Evolutionary conservation across 768 basidiomycete genomes (phyloP), one percentile per base, ranked within the genome.

Genomic region (Psilocybe azurescens): DNA sequence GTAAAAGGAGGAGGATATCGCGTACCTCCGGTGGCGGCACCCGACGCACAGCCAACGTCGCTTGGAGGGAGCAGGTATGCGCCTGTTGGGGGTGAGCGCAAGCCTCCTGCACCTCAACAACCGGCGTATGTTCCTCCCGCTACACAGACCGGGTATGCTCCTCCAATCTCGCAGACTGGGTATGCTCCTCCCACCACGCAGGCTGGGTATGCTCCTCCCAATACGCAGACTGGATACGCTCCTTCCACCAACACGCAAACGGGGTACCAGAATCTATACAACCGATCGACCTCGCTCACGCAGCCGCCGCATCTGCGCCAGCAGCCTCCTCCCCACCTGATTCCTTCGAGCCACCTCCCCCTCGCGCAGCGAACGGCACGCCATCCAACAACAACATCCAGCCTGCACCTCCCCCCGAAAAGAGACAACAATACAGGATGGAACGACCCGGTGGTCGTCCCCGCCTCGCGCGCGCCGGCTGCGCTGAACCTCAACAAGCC

Each of bases 341-440:
- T 2, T 59, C 72, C 41, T 46, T 51, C 14, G 16, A 33, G 7
- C 83, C 83, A 9, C 82, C 82, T 2, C 81, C 86, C 47, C 84
- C 78, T n/a, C 75, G 74, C 44, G 76, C 72, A 3, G 67, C 69
- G 2, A 73, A 75, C 32, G 73, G 72, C 47, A 70, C 73, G 0
- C 69, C 73, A 30, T 72, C 64, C 2, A 67, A 65, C n/a, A 39
- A 14, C 38, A 39, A 39, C 38, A 39, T 39, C 14, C 38, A 8
- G 38, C 38, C 38, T 30, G 78, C 82, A 50, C 75, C 86, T 1
- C 85, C 90, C 90, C 1, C 84, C 87, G 3, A 88, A 87, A 32
- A 86, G 88, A 30, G 90, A 90, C 53, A 88, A 88, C 30, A 86
- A 89, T 14, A 39, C 1, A 14, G 94, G 94, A 0, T 98, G 95